Conservation (phyloP, 305 asterid species). For the Fraxinus angustifolia region DNA sequence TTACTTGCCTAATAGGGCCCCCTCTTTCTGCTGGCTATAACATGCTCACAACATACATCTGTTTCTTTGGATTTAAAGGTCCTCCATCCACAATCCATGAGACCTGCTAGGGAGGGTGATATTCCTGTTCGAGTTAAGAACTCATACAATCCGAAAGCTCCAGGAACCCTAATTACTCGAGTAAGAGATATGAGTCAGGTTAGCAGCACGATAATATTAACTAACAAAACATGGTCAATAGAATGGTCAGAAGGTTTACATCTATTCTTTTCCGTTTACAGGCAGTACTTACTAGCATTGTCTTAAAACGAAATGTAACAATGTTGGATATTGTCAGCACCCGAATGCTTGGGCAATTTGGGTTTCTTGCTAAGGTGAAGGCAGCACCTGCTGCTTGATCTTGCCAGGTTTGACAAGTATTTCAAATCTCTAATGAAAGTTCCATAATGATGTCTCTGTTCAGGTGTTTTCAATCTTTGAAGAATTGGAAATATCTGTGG, state of each 20-base stretch:
- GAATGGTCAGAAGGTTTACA: conserved; percentile 15
- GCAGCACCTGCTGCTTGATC: conserved; percentile 9
- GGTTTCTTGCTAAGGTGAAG: conserved; percentile 88
- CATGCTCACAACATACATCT: conserved; percentile 14
- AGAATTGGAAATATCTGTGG: conserved; percentile 92
- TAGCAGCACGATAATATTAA: conserved; percentile 5
- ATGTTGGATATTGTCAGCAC: conserved; percentile 97
- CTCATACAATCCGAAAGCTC: conserved; percentile 90
- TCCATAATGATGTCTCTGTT: conserved; percentile 12
- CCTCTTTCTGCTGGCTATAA: not conserved
- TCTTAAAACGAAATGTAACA: conserved; percentile 83
- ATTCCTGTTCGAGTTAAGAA: conserved; percentile 95
- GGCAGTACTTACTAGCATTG: conserved; percentile 96
- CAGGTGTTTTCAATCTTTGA: conserved; percentile 85
- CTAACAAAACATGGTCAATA: conserved; percentile 3
- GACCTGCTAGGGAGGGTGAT: conserved; percentile 96
- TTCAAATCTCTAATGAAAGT: conserved; percentile 11
- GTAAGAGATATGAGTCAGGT: conserved; percentile 91
- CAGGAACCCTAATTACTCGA: conserved; percentile 88
- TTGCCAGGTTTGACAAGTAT: not conserved
- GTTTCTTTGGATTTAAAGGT: conserved; percentile 54
- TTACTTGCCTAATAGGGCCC: not conserved
- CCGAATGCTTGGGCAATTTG: conserved; percentile 94
- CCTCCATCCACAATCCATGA: conserved; percentile 98
- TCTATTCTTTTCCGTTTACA: conserved; percentile 30